phyloP scores from a whole-genome alignment of 2,329 filamentous ascomycete species.

The Blumeriella jaapii region DNA sequence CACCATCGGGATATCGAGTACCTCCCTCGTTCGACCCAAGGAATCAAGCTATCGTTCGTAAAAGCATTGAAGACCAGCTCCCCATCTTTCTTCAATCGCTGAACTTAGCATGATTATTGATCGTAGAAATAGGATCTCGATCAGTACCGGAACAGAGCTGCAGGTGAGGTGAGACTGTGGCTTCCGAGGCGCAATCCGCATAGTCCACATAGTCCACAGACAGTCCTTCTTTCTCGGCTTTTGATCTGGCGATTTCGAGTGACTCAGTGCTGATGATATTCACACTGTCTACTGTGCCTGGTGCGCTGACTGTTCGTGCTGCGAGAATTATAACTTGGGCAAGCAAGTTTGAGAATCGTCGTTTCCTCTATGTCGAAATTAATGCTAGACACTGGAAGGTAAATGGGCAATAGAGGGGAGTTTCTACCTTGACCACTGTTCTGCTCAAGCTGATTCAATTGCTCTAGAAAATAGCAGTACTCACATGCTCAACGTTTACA shows the following conservation, averaged over 20 bases:
- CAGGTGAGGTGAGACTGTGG: slow-evolving; percentile 9
- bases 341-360: no score
- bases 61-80: slow-evolving; percentile 13
- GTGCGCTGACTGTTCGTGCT: slow-evolving; percentile 3
- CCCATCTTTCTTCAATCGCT: slow-evolving; percentile 10
- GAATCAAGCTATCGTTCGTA: slow-evolving; percentile 9
- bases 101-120: slow-evolving; percentile 12
- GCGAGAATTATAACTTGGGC: slow-evolving; percentile 8
- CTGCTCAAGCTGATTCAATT: no score
- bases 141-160: slow-evolving; percentile 9
- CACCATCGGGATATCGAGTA: no score
- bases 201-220: no score
- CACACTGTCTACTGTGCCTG: slow-evolving; percentile 11
- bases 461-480: no score
- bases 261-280: slow-evolving; percentile 10
- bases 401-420: no score
- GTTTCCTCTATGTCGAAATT: no score
- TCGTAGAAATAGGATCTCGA: slow-evolving; percentile 7
- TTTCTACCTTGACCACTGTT: no score
- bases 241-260: slow-evolving; percentile 7
- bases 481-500: no score
- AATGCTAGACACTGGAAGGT: no score
- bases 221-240: slow-evolving; percentile 7
- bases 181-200: no score
- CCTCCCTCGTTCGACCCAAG: no score